Evolutionary conservation across 2,329 filamentous ascomycete genomes (phyloP).

Genomic region (Trichoderma simmonsii): DNA sequence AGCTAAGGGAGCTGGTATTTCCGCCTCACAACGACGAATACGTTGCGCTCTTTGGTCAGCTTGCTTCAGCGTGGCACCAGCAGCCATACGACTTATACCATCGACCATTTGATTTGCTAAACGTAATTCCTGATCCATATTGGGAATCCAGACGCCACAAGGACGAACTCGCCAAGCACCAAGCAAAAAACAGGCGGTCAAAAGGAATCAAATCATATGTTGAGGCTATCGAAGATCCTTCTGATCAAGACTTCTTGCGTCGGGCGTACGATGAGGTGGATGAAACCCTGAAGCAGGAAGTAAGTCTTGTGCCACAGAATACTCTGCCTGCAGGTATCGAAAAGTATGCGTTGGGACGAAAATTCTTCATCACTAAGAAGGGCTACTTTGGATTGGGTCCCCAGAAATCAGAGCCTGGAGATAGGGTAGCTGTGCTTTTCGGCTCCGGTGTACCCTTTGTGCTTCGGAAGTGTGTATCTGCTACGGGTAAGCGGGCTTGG

Average conservation of each 20-base stretch:
- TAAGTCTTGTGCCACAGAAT: not conserved
- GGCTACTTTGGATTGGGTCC: conserved; percentile 5
- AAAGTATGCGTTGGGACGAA: not conserved
- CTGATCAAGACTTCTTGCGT: not conserved
- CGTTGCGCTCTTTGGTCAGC: not conserved
- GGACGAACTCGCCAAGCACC: not conserved
- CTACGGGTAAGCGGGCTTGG: not conserved
- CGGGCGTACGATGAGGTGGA: not conserved
- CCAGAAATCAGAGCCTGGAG: not conserved
- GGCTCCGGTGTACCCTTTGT: not conserved
- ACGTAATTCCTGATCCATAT: not conserved
- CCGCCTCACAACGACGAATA: not conserved
- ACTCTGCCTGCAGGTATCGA: not conserved
- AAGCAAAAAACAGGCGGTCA: not conserved
- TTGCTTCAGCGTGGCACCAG: not conserved
- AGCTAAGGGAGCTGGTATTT: not conserved
- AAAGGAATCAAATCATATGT: not conserved
- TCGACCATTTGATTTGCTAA: not conserved
- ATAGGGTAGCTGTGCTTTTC: not conserved
- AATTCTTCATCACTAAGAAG: not conserved
- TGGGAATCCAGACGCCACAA: not conserved
- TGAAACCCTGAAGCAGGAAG: not conserved
- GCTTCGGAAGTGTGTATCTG: not conserved
- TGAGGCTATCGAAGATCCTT: too few relatives aligned
- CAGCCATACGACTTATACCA: not conserved